These are phyloP conservation scores for Discostella stelligera DNA, from an alignment of 352 stramenopile species.

Conservation along the genomic window DNA sequence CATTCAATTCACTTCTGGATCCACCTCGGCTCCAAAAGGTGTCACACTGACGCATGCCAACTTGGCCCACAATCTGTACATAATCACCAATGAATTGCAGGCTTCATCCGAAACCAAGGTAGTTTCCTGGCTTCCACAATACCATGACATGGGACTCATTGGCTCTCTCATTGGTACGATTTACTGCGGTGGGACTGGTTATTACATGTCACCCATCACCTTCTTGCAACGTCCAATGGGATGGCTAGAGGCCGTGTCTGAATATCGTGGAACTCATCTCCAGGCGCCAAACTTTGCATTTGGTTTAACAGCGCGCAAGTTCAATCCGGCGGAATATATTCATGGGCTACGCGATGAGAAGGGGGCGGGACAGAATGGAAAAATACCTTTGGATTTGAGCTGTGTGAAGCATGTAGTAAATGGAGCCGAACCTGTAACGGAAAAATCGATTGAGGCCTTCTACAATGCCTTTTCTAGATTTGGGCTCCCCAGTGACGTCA, in stretches of 20 bases:
- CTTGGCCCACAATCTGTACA: conserved; percentile 94
- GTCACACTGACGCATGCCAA: conserved; percentile 97
- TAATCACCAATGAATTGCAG: conserved; percentile 91
- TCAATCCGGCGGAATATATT: conserved; percentile 52
- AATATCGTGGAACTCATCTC: conserved; percentile 90
- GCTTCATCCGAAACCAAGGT: conserved; percentile 90
- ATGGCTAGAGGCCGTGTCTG: conserved; percentile 89
- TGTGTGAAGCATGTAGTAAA: conserved; percentile 96
- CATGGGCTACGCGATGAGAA: conserved; percentile 25
- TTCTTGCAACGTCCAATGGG: conserved; percentile 95
- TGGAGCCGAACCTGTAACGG: conserved; percentile 95
- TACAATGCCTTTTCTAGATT: conserved; percentile 86
- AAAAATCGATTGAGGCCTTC: conserved; percentile 71
- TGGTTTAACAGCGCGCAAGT: conserved; percentile 93
- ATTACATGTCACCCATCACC: conserved; percentile 96
- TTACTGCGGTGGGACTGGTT: conserved; percentile 90
- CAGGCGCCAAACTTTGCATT: conserved; percentile 99
- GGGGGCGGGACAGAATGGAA: conserved; percentile 20
- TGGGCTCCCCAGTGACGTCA: conserved; percentile 85
- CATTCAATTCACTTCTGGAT: conserved; percentile 99
- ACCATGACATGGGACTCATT: conserved; percentile 99
- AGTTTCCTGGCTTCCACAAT: conserved; percentile 98
- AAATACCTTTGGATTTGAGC: conserved; percentile 86
- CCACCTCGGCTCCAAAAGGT: conserved; percentile 96
- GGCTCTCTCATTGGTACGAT: conserved; percentile 87